A percentile compares a stretch with the other conserved stretches of the same genome.
Evolutionary conservation across 192 early-diverging fungal genomes (phyloP).

Genomic region (Ramicandelaber brevisporus): DNA sequence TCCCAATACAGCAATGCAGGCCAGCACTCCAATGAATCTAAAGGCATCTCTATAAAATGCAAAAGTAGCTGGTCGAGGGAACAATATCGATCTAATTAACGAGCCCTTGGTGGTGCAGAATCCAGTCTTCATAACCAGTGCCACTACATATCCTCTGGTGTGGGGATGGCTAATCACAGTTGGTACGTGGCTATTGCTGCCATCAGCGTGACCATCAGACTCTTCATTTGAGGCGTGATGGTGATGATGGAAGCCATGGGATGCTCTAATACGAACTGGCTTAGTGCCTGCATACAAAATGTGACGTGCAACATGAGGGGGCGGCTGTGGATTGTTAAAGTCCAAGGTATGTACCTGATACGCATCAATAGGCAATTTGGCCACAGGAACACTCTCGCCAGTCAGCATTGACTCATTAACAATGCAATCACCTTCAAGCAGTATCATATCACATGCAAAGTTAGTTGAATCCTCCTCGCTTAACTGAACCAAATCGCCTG

Average conservation of each 20-base stretch:
- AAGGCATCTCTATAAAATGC: constrained; percentile 96
- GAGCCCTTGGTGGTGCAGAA: constrained; percentile 96
- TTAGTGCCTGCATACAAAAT: constrained; percentile 85
- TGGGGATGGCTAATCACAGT: no score
- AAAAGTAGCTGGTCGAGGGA: constrained; percentile 88
- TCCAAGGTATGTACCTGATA: constrained; percentile 31
- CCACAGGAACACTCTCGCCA: constrained; percentile 86
- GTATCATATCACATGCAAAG: constrained; percentile 78
- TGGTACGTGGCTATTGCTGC: constrained; percentile 12
- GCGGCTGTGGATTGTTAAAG: constrained; percentile 41
- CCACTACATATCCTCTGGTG: no score
- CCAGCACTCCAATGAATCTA: constrained; percentile 80
- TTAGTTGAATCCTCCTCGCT: constrained; percentile 24
- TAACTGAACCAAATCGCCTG: constrained; percentile 84
- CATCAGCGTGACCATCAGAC: no score
- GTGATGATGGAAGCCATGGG: constrained; percentile 10
- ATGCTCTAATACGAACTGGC: constrained; percentile 51
- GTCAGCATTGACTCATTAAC: constrained; percentile 97
- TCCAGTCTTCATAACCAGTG: constrained; percentile 73
- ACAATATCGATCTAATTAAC: constrained; percentile 82
- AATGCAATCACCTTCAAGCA: constrained; percentile 86
- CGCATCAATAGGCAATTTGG: constrained; percentile 56
- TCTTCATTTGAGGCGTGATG: no score
- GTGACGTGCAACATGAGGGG: constrained; percentile 49
- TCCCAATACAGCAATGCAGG: constrained; percentile 53